Conservation (phyloP, 2,329 filamentous ascomycete genomes). For the Cadophora malorum region DNA sequence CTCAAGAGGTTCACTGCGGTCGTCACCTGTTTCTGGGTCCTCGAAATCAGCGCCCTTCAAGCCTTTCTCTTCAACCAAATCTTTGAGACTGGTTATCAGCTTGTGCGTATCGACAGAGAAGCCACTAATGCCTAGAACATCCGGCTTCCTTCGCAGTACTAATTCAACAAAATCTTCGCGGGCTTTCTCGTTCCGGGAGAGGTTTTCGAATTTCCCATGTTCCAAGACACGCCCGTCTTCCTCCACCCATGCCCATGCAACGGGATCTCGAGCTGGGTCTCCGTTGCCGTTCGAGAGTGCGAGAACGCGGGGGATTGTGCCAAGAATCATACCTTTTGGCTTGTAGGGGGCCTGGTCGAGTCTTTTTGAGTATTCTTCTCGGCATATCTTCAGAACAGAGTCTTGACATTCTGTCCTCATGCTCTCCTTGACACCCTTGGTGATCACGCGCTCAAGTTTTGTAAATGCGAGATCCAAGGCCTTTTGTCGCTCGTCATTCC, state of each 20-base stretch:
- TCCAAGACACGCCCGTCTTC: conserved; percentile 90
- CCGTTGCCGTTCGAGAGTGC: conserved; percentile 87
- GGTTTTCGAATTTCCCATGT: conserved; percentile 83
- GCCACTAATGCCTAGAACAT: conserved; percentile 89
- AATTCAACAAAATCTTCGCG: conserved; percentile 78
- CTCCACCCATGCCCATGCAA: conserved; percentile 91
- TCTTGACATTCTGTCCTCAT: conserved; percentile 94
- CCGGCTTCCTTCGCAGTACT: conserved; percentile 79
- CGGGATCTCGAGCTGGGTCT: conserved; percentile 73
- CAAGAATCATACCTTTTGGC: conserved; percentile 88
- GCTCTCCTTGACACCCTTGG: conserved; percentile 93
- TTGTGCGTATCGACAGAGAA: conserved; percentile 87
- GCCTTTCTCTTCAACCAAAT: conserved; percentile 77
- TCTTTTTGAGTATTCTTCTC: conserved; percentile 86
- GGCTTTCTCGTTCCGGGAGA: conserved; percentile 72
- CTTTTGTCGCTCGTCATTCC: conserved; percentile 88
- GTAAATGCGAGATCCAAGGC: conserved; percentile 81
- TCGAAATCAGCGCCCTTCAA: conserved; percentile 83
- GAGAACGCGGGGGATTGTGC: conserved; percentile 86
- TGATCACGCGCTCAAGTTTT: conserved; percentile 83
- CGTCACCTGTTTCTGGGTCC: conserved; percentile 77
- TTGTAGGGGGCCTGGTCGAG: conserved; percentile 97
- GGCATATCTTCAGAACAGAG: conserved; percentile 83
- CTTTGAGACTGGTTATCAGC: conserved; percentile 80
- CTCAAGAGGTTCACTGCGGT: conserved; percentile 80